phyloP scores from a whole-genome alignment of 768 basidiomycete genomes.

The Mycena amicta region DNA sequence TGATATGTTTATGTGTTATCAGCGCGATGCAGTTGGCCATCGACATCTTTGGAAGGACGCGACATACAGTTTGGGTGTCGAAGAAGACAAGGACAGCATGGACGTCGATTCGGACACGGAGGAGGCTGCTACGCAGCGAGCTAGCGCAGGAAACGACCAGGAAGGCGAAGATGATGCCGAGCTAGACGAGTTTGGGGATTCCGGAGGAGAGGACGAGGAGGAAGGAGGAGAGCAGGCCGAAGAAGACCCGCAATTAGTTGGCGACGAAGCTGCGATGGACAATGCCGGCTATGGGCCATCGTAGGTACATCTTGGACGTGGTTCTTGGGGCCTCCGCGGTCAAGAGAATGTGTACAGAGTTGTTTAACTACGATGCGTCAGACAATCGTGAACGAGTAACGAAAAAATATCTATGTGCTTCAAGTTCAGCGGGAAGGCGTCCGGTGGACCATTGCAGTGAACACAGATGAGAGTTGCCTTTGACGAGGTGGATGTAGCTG shows the following conservation, averaged over 20 bases:
- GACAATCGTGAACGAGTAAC: no score
- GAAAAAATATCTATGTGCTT: no score
- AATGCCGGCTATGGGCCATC: no score
- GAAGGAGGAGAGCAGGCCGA: not conserved
- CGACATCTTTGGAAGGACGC: not conserved
- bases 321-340: no score
- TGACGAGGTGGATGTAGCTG: no score
- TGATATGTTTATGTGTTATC: conserved; percentile 28
- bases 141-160: not conserved
- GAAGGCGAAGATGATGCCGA: not conserved
- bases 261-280: not conserved
- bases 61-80: not conserved
- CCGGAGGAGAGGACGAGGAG: not conserved
- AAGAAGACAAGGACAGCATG: not conserved
- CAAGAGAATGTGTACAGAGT: no score
- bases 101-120: not conserved
- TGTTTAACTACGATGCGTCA: no score
- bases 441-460: no score
- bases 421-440: no score
- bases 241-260: not conserved
- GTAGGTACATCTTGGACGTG: no score
- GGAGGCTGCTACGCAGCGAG: not conserved
- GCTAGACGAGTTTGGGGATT: not conserved
- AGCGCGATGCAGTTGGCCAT: conserved; percentile 28
- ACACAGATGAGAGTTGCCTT: no score